Evolutionary conservation across 768 basidiomycete genomes (phyloP), one percentile per base, ranked within the genome.

Genomic region (Boletus patriciae): DNA sequence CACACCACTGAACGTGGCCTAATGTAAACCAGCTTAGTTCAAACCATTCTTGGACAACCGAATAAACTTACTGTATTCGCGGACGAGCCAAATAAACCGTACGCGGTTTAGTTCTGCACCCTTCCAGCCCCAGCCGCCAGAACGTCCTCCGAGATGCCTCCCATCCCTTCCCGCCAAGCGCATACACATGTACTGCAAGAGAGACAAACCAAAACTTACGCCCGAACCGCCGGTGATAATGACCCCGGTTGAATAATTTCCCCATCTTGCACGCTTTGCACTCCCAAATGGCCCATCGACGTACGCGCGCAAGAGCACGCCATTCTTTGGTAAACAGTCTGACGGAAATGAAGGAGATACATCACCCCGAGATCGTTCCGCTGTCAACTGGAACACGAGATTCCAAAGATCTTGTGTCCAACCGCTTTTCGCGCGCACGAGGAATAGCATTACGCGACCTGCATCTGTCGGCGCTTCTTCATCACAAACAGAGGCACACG

Each of bases 1-100:
- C 87, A 56, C 87, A 84, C 90, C 90, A 92, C 52, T 86, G 83
- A 31, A 92, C 76, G 60, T 92, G 87, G 19, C 85, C 88, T 90
- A 43, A 36, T 19, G 16, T 25, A 36, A 45, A 40, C 38, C 23
- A 46, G 18, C 37, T 59, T 9, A 31, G 49, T 23, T 18, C 23
- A 6, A 23, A 33, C 21, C 42, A 6, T 21, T 23, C 34, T 54
- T n/a, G 38, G 19, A 44, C 11, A 23, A 51, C 19, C 15, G 43
- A 52, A 25, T 3, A 15, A 2, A 76, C 86, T 71, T 55, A 89
- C 88, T 80, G 64, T 84, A 90, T 64, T 91, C 90, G 38, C 88
- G 78, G 21, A 90, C 75, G 43, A 90, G 79, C 90, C 90, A 92
- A 3, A 91, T 78, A 60, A 92, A 89, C 18, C 89, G 77, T 1